phyloP scores from a whole-genome alignment of 2,329 filamentous ascomycete genomes.

The Tolypocladium inflatum region DNA sequence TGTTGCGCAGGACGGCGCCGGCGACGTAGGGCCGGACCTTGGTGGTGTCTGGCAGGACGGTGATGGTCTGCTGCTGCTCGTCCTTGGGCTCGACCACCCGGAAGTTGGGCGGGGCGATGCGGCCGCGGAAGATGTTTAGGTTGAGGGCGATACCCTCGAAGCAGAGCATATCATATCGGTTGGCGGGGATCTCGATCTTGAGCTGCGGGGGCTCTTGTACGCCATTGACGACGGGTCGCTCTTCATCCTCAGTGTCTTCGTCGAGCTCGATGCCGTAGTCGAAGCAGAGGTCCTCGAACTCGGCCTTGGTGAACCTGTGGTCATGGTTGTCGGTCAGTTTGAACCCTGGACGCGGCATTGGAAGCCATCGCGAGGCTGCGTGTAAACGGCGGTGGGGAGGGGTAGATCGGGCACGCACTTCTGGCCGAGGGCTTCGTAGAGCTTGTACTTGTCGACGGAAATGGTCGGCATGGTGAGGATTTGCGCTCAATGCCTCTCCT shows the following conservation, averaged over 20 bases:
- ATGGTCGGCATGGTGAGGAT: slow-evolving; percentile 78
- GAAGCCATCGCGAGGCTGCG: slow-evolving; percentile 7
- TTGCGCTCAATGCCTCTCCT: slow-evolving; percentile 12
- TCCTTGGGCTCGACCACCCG: slow-evolving; percentile 60
- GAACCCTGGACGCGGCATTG: slow-evolving; percentile 3
- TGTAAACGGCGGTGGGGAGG: slow-evolving; percentile 10
- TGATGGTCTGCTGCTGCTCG: slow-evolving; percentile 71
- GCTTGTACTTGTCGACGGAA: slow-evolving; percentile 87
- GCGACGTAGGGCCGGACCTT: slow-evolving; percentile 82
- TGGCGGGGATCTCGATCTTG: slow-evolving; percentile 97
- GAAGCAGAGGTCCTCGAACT: slow-evolving; percentile 97
- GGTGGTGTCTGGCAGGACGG: slow-evolving; percentile 64
- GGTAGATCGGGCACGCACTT: slow-evolving; percentile 44
- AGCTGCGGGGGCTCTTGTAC: slow-evolving; percentile 83
- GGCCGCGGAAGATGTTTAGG: slow-evolving; percentile 87
- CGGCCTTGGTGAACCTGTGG: slow-evolving; percentile 72
- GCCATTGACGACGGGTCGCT: slow-evolving; percentile 65
- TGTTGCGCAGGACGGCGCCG: slow-evolving; percentile 77
- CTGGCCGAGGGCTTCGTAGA: slow-evolving; percentile 85
- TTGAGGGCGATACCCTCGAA: slow-evolving; percentile 95
- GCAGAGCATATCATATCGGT: slow-evolving; percentile 90
- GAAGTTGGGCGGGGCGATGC: slow-evolving; percentile 69
- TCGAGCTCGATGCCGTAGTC: slow-evolving; percentile 98
- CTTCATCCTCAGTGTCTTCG: slow-evolving; percentile 77
- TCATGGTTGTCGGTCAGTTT: slow-evolving; percentile 8